Conservation (phyloP, 139 green algal genomes). For the Closterium sp. region DNA sequence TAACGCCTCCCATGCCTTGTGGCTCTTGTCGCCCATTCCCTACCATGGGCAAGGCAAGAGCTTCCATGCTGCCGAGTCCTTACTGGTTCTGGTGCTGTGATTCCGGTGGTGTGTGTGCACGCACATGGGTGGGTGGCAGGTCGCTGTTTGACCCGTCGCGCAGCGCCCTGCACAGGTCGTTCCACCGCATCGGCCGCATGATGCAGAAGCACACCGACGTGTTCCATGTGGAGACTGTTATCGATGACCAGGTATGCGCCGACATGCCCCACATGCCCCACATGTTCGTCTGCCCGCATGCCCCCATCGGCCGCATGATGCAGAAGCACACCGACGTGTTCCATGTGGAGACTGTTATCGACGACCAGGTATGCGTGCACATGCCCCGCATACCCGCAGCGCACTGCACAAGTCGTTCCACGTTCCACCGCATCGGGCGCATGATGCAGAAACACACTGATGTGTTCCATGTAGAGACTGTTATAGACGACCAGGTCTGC, state of each 20-base stretch:
- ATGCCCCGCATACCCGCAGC: no score
- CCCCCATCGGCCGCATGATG: constrained; percentile 53
- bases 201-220: constrained; percentile 50
- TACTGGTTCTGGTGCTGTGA: not conserved
- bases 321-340: constrained; percentile 51
- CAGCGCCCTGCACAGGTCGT: constrained; percentile 44
- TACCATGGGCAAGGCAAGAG: no score
- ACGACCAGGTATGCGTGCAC: constrained; percentile 29
- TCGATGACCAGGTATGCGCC: constrained; percentile 42
- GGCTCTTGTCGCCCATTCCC: no score
- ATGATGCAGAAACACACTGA: constrained; percentile 56
- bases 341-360: constrained; percentile 53
- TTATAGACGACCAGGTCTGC: constrained; percentile 49
- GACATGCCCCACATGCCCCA: no score
- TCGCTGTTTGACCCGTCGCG: constrained; percentile 46
- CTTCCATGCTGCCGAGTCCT: no score
- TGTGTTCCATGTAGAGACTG: constrained; percentile 56
- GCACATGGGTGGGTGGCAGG: not conserved
- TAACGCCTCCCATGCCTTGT: no score
- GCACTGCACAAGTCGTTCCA: no score
- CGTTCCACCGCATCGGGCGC: constrained; percentile 43
- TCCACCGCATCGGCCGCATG: constrained; percentile 51
- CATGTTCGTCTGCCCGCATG: constrained; percentile 10
- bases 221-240: constrained; percentile 54
- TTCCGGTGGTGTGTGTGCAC: not conserved